Percentiles rank a stretch among this genome's conserved stretches.
Evolutionary conservation across 345 rosid species (phyloP).

Genomic region (Erucastrum elatum): DNA sequence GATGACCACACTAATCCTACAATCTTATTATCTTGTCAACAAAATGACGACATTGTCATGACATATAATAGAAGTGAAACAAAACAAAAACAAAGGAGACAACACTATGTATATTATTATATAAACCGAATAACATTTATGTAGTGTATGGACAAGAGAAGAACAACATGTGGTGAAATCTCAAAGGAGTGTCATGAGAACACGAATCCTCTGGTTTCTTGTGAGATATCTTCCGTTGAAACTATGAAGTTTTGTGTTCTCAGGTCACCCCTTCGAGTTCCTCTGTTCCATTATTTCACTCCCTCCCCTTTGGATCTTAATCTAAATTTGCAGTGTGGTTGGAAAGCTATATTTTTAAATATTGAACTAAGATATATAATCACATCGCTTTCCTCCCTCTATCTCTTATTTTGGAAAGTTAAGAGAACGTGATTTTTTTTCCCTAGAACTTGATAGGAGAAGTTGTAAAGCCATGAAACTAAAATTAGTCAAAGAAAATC

Average conservation of each 20-base stretch:
- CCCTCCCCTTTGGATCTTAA: not conserved
- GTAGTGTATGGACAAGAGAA: not conserved
- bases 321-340: not conserved
- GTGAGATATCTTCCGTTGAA: not conserved
- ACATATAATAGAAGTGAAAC: conserved; percentile 13
- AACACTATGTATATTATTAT: not conserved
- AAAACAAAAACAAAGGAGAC: not conserved
- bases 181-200: conserved; percentile 38
- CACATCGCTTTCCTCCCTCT: no score
- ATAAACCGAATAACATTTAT: not conserved
- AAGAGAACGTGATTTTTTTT: no score
- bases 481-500: no score
- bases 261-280: not conserved
- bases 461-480: no score
- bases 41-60: conserved; percentile 32
- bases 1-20: conserved; percentile 8
- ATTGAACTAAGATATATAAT: no score
- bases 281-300: not conserved
- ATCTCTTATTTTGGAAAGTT: no score
- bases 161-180: conserved; percentile 15
- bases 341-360: no score
- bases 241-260: conserved; percentile 2
- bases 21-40: not conserved
- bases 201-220: conserved; percentile 19
- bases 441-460: no score